phyloP scores from a whole-genome alignment of 345 rosid genomes.

The Citrus hindsii region DNA sequence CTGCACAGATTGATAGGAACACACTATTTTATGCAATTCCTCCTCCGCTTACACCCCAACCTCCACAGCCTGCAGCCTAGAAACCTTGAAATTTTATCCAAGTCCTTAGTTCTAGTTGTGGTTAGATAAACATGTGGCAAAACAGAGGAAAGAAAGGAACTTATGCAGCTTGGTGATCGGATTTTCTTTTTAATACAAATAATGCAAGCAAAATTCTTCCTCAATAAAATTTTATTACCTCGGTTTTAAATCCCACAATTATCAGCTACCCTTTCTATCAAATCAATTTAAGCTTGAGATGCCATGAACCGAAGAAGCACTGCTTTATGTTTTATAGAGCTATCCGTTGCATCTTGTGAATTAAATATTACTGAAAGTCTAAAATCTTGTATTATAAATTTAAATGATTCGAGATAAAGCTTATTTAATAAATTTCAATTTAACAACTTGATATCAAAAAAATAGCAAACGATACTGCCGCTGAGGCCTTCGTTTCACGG shows the following conservation, averaged over 20 bases:
- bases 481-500: no score
- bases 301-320: background rate
- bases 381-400: no score
- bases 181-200: background rate
- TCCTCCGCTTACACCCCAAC: background rate
- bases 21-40: slow-evolving; percentile 32
- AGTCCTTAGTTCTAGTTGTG: background rate
- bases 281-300: slow-evolving; percentile 1
- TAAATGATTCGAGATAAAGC: no score
- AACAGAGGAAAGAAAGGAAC: no score
- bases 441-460: no score
- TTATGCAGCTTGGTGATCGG: background rate
- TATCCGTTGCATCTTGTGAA: no score
- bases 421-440: no score
- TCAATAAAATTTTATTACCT: background rate
- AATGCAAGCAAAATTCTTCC: background rate
- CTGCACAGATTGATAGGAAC: slow-evolving; percentile 62
- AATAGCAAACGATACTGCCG: no score
- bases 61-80: slow-evolving; percentile 6
- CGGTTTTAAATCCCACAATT: background rate
- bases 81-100: background rate
- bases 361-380: no score
- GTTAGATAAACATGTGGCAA: background rate
- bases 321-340: no score
- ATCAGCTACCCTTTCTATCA: background rate